These are phyloP conservation scores for Phyllostachys edulis DNA, from an alignment of 176 grass and related monocot genomes.

Conservation along the genomic window DNA sequence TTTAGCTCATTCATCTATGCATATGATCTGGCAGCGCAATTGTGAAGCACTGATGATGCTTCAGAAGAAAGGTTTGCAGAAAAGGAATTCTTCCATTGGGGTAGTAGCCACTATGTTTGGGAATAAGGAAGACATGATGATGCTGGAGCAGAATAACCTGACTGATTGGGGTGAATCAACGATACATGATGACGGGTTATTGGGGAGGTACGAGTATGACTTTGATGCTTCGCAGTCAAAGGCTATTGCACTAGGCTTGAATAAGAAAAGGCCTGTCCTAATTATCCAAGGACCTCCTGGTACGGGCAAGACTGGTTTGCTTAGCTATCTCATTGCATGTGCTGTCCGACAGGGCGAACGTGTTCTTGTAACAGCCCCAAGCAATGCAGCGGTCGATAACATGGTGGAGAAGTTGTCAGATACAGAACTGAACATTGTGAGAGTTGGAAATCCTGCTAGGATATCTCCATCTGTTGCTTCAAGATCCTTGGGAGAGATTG, in stretches of 20 bases:
- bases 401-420: conserved; percentile 76
- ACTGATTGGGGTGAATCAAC: conserved; percentile 46
- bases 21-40: conserved; percentile 66
- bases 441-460: conserved; percentile 79
- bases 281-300: conserved; percentile 86
- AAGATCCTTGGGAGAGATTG: conserved; percentile 70
- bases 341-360: conserved; percentile 72
- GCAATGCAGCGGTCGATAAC: conserved; percentile 84
- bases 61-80: conserved; percentile 82
- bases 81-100: conserved; percentile 68
- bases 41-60: conserved; percentile 87
- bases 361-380: conserved; percentile 87
- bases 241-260: conserved; percentile 69
- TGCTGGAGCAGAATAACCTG: conserved; percentile 59
- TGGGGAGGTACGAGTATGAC: conserved; percentile 28
- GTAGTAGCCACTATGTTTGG: conserved; percentile 85
- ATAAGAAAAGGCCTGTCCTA: conserved; percentile 74
- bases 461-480: conserved; percentile 73
- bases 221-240: conserved; percentile 69
- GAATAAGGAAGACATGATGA: conserved; percentile 69
- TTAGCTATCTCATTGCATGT: conserved; percentile 61
- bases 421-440: conserved; percentile 63
- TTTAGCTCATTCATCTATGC: conserved; percentile 4
- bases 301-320: conserved; percentile 81
- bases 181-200: conserved; percentile 32